Conservation (phyloP, 208 protist genomes). For the Trypanosoma conorhini region DNA sequence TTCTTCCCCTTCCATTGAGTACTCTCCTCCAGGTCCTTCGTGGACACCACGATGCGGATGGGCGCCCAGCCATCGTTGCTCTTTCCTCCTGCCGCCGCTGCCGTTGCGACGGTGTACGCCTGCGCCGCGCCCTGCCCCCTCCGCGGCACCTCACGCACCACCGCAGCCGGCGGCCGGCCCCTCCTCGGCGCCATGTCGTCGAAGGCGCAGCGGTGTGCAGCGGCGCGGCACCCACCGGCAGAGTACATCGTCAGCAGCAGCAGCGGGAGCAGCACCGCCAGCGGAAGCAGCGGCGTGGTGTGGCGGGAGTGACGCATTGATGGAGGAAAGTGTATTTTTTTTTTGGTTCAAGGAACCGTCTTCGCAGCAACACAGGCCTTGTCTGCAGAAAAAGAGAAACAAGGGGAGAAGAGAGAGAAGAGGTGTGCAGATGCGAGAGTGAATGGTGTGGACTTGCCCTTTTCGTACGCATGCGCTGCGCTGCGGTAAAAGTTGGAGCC, state of each 20-base stretch:
- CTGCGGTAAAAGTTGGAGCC: too few relatives aligned
- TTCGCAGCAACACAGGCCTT: too few relatives aligned
- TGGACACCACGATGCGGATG: slow-evolving; percentile 4
- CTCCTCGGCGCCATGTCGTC: not conserved
- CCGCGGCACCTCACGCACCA: slow-evolving; percentile 5
- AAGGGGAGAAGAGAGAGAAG: not conserved
- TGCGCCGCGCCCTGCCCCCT: not conserved
- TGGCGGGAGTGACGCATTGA: not conserved
- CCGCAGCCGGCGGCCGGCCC: not conserved
- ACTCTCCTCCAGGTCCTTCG: not conserved
- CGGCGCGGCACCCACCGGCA: not conserved
- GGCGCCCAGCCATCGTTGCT: not conserved
- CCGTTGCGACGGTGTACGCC: slow-evolving; percentile 3
- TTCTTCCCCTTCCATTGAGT: too few relatives aligned
- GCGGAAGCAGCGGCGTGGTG: not conserved
- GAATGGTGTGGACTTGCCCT: too few relatives aligned
- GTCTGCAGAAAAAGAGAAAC: not conserved
- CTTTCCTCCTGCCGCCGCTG: too few relatives aligned
- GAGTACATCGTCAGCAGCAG: not conserved
- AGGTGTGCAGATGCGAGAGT: not conserved
- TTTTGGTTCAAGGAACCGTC: too few relatives aligned
- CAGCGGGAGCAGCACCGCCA: not conserved
- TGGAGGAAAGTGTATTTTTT: not conserved
- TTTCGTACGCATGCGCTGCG: too few relatives aligned
- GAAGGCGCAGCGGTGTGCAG: not conserved